Percentiles rank a stretch among this genome's conserved stretches.
Evolutionary conservation across 1,284 basidiomycete species (phyloP).

Genomic region (Exsudoporus floridanus): DNA sequence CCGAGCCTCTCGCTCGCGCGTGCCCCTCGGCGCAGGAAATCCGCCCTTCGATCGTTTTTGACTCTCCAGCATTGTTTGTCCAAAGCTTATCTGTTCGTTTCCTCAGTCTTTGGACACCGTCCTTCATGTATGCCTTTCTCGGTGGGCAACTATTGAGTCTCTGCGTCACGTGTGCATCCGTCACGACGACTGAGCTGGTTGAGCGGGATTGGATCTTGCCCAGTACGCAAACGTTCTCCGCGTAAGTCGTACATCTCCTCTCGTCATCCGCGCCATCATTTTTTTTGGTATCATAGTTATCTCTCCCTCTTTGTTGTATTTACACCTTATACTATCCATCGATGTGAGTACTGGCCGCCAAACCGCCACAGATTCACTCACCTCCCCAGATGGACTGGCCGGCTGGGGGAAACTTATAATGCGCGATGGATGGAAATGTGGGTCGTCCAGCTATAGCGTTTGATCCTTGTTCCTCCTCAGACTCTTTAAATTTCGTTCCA

Average conservation of each 20-base stretch:
- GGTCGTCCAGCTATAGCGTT: slow-evolving; percentile 22
- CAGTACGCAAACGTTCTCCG: slow-evolving; percentile 75
- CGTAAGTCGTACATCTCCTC: slow-evolving; percentile 48
- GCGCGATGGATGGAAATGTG: slow-evolving; percentile 84
- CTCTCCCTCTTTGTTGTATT: slow-evolving; percentile 71
- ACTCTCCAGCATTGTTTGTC: slow-evolving; percentile 22
- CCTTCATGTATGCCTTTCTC: slow-evolving; percentile 30
- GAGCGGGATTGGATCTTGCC: slow-evolving; percentile 68
- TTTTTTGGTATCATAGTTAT: slow-evolving; percentile 51
- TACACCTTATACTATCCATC: slow-evolving; percentile 83
- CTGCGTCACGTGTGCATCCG: slow-evolving; percentile 33
- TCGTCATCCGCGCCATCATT: not conserved
- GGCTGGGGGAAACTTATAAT: slow-evolving; percentile 74
- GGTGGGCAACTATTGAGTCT: slow-evolving; percentile 31
- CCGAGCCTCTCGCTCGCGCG: not conserved
- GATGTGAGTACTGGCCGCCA: slow-evolving; percentile 45
- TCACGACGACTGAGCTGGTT: slow-evolving; percentile 73
- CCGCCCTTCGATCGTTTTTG: slow-evolving; percentile 22
- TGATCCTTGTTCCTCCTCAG: not conserved
- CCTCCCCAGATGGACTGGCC: slow-evolving; percentile 61
- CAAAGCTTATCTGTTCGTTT: slow-evolving; percentile 23
- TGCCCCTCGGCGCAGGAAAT: not conserved
- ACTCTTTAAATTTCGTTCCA: slow-evolving; percentile 32
- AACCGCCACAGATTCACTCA: not conserved
- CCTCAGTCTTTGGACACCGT: slow-evolving; percentile 31